Base-by-base conservation (phyloP, 176 grass and related monocot genomes). In the Zizania latifolia region DNA sequence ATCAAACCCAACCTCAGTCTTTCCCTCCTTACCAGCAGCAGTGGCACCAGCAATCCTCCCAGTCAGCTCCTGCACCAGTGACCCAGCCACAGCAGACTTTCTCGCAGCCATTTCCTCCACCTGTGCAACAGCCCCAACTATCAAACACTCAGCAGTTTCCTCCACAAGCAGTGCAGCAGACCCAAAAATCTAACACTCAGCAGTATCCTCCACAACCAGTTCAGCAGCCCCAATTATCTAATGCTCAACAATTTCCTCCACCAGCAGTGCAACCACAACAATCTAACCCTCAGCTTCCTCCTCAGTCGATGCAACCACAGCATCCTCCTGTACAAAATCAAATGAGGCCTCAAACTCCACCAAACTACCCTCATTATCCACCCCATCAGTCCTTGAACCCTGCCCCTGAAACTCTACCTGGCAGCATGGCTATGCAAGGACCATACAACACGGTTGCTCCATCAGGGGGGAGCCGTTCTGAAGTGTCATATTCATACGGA, bases 291-390 rank as follows among this genome's bases (percentile, higher is more conserved):
- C 81, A 80, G 68, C 57, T 64, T 68, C 86, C 68, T 77, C 72
- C 86, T 44, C 86, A 75, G 54, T 22, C 69, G 63, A 68, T 79
- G 76, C 86, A 88, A 62, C 69, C 80, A 27, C 85, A 87, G 37
- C 81, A 80, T 69, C 69, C 75, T 45, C 62, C 81, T 57, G 62
- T 39, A 37, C 86, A 75, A 75, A 46, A 80, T 74, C 93, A 89
- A 34, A 87, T 87, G 78, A 92, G 85, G 68, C 86, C 91, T 84
- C 85, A 88, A 78, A 78, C 82, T 16, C 72, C 86, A 62, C 81
- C 86, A 71, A 83, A 82, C 62, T 94, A 94, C 70, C 72, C 92
- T 50, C 71, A 85, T 63, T 98, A 94, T 75, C 71, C 62, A 7
- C 75, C 88, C 55, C 89, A 83, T 22, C 92, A 90, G 82, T 55